These are phyloP conservation scores for Cladorrhinum sp. DNA, from an alignment of 2,329 filamentous ascomycete species.

Conservation along the genomic window DNA sequence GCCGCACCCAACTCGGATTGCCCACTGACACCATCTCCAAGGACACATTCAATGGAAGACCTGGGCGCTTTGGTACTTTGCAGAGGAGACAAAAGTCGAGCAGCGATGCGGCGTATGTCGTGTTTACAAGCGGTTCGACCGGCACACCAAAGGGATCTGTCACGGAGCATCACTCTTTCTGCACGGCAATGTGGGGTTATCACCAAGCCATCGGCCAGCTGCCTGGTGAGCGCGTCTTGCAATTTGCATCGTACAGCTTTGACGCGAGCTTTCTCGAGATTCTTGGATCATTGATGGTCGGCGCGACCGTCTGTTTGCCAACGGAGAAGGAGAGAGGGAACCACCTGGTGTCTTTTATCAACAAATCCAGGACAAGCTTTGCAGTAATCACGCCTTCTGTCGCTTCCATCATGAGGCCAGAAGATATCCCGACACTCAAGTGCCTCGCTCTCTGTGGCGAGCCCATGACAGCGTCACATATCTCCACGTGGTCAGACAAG, in stretches of 20 bases:
- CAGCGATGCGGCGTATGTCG: slow-evolving; percentile 15
- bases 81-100: slow-evolving; percentile 11
- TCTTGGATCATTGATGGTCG: slow-evolving; percentile 36
- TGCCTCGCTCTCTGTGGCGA: slow-evolving; percentile 25
- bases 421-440: slow-evolving; percentile 14
- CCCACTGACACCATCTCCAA: slow-evolving; percentile 18
- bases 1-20: slow-evolving; percentile 1
- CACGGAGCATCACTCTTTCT: slow-evolving; percentile 17
- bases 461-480: slow-evolving; percentile 17
- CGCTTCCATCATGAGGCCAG: slow-evolving; percentile 20
- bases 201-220: slow-evolving; percentile 7
- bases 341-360: slow-evolving; percentile 32
- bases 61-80: background rate
- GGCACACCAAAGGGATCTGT: slow-evolving; percentile 41
- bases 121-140: slow-evolving; percentile 51
- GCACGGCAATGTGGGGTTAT: slow-evolving; percentile 6
- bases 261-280: slow-evolving; percentile 35
- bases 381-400: slow-evolving; percentile 28
- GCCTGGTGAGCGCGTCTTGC: slow-evolving; percentile 5
- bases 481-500: slow-evolving; percentile 41
- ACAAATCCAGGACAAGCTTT: slow-evolving; percentile 14
- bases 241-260: slow-evolving; percentile 18
- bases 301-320: slow-evolving; percentile 34
- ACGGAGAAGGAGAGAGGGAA: slow-evolving; percentile 38
- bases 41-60: slow-evolving; percentile 4